A percentile compares a stretch with the other conserved stretches of the same genome.
Evolutionary conservation across 2,329 filamentous ascomycete genomes (phyloP).

Genomic region (Zymoseptoria passerinii): DNA sequence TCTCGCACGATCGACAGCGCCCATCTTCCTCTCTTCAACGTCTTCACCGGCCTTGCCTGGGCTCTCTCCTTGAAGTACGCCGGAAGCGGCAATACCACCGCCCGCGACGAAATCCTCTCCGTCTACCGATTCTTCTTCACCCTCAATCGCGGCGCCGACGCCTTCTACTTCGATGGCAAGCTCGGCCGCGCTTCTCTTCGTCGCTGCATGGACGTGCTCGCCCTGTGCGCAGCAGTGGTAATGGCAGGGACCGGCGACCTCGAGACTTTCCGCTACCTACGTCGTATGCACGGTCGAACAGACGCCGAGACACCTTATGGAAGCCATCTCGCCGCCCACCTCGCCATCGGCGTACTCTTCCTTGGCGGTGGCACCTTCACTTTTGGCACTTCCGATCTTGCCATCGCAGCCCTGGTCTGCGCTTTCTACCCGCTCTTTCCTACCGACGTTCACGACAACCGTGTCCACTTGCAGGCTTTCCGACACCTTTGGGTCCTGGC

Average conservation of each 20-base stretch:
- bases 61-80: conserved; percentile 42
- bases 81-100: conserved; percentile 49
- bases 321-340: conserved; percentile 84
- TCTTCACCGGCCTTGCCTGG: conserved; percentile 81
- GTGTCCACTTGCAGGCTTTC: conserved; percentile 90
- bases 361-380: conserved; percentile 88
- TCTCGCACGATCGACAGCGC: conserved; percentile 55
- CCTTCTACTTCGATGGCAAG: conserved; percentile 66
- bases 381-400: conserved; percentile 79
- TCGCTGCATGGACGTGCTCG: conserved; percentile 84
- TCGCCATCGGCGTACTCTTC: conserved; percentile 85
- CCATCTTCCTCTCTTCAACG: conserved; percentile 88
- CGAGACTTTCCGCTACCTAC: conserved; percentile 71
- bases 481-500: conserved; percentile 96
- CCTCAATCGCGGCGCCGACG: conserved; percentile 19
- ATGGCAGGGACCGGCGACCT: conserved; percentile 96
- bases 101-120: conserved; percentile 71
- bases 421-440: conserved; percentile 95
- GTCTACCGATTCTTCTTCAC: conserved; percentile 57
- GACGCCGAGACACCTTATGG: conserved; percentile 82
- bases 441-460: conserved; percentile 81
- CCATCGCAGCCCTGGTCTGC: conserved; percentile 75
- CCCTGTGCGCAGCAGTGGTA: conserved; percentile 72
- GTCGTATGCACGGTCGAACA: conserved; percentile 78
- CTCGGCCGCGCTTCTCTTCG: conserved; percentile 73